A percentile compares a stretch with the other conserved stretches of the same genome.
phyloP scores from a whole-genome alignment of 345 rosid species.

The Linum usitatissimum region DNA sequence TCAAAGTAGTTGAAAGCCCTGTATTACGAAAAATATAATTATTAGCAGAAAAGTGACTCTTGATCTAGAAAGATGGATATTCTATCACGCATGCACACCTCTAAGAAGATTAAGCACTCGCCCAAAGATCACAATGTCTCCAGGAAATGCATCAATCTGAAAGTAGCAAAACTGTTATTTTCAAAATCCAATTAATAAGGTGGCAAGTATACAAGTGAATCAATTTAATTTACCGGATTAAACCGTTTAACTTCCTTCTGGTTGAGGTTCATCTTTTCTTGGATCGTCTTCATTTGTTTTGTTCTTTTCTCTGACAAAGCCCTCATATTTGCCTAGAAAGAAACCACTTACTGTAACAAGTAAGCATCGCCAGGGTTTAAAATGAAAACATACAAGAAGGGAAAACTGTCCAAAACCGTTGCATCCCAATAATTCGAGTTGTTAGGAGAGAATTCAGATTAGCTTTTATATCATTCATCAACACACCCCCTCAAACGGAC shows the following conservation, averaged over 20 bases:
- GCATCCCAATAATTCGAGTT: no score
- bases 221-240: constrained; percentile 51
- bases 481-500: no score
- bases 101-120: constrained; percentile 91
- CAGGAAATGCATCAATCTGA: constrained; percentile 98
- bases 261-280: constrained; percentile 78
- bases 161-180: constrained; percentile 6
- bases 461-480: no score
- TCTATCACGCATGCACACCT: constrained; percentile 33
- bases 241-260: constrained; percentile 85
- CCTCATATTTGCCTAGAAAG: constrained; percentile 56
- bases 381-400: constrained; percentile 16
- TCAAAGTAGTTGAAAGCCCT: constrained; percentile 88
- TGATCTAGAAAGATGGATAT: constrained; percentile 9
- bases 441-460: no score
- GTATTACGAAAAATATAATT: constrained; percentile 13
- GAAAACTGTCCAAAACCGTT: not conserved
- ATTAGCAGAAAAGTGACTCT: constrained; percentile 5
- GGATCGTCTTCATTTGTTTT: constrained; percentile 77
- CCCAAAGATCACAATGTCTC: constrained; percentile 88
- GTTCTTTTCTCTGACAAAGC: constrained; percentile 57
- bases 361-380: constrained; percentile 6
- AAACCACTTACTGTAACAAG: constrained; percentile 14
- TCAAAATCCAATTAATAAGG: not conserved
- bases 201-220: no score